Percentiles rank a stretch among this genome's conserved stretches.
These are phyloP conservation scores for Rhododendron williamsianum DNA, from an alignment of 148 eudicot genomes.

Conservation along the genomic window DNA sequence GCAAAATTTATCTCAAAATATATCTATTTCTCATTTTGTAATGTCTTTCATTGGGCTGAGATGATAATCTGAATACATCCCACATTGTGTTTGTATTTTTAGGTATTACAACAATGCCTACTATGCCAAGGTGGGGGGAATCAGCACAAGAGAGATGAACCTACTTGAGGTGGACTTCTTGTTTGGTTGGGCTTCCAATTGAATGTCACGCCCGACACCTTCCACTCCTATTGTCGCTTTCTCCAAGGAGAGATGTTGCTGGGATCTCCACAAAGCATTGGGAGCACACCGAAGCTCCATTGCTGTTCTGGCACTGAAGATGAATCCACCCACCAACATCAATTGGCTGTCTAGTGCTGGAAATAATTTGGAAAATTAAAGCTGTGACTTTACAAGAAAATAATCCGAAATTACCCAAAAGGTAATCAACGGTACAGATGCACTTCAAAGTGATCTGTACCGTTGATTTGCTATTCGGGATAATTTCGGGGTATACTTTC, in stretches of 20 bases:
- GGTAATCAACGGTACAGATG: too few species aligned
- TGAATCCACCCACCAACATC: slow-evolving; percentile 18
- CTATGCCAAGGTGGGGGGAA: slow-evolving; percentile 53
- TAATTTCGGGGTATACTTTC: too few species aligned
- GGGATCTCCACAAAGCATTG: slow-evolving; percentile 9
- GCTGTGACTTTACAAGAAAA: background rate
- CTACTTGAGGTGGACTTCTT: slow-evolving; percentile 44
- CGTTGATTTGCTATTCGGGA: too few species aligned
- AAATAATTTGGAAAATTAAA: background rate
- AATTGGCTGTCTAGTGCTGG: slow-evolving; percentile 11
- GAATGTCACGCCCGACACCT: slow-evolving; percentile 38
- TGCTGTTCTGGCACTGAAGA: slow-evolving; percentile 18
- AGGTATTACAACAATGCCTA: slow-evolving; percentile 49
- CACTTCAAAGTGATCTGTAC: too few species aligned
- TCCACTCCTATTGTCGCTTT: slow-evolving; percentile 34
- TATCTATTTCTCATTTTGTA: too few species aligned
- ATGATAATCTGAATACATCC: background rate
- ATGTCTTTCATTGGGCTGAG: too few species aligned
- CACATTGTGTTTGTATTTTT: background rate
- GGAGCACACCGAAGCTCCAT: slow-evolving; percentile 12
- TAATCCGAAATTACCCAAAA: too few species aligned
- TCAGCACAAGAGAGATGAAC: slow-evolving; percentile 46
- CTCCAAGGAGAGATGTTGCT: slow-evolving; percentile 36
- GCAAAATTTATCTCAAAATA: too few species aligned
- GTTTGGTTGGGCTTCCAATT: slow-evolving; percentile 43